phyloP scores from a whole-genome alignment of 2,329 filamentous ascomycete genomes.

The Stagonosporopsis tanaceti region DNA sequence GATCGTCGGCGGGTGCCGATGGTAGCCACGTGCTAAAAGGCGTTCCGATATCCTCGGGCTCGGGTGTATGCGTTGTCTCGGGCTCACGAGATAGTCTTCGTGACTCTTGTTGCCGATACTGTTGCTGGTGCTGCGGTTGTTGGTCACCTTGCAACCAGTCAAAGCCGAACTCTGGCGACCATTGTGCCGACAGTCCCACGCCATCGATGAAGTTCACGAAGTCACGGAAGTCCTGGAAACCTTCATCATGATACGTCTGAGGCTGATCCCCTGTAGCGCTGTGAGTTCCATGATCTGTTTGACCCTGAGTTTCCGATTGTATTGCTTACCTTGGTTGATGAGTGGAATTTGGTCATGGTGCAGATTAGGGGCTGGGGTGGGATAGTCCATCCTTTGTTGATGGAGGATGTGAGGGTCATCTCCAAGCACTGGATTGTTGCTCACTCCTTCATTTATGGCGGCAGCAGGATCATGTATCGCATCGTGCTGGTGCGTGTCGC shows the following conservation, averaged over 20 bases:
- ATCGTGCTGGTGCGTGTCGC: slow-evolving; percentile 2
- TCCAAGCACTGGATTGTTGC: not conserved
- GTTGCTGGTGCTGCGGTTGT: slow-evolving; percentile 26
- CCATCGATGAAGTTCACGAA: slow-evolving; percentile 46
- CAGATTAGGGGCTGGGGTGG: slow-evolving; percentile 18
- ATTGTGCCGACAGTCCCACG: slow-evolving; percentile 42
- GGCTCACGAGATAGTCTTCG: slow-evolving; percentile 30
- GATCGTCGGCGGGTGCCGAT: slow-evolving; percentile 39
- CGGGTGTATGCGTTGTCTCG: slow-evolving; percentile 24
- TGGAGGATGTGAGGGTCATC: slow-evolving; percentile 2
- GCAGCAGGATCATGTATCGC: not conserved
- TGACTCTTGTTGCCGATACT: slow-evolving; percentile 21
- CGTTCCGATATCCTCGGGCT: slow-evolving; percentile 39
- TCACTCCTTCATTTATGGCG: slow-evolving; percentile 2
- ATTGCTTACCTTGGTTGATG: slow-evolving; percentile 22
- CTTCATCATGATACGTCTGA: slow-evolving; percentile 33
- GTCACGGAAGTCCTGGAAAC: slow-evolving; percentile 42
- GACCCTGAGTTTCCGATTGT: not conserved
- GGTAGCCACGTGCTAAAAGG: slow-evolving; percentile 44
- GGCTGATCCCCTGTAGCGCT: slow-evolving; percentile 4
- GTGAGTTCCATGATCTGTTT: not conserved
- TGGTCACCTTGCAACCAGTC: slow-evolving; percentile 36
- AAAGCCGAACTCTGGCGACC: slow-evolving; percentile 43
- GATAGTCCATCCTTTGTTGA: slow-evolving; percentile 22
- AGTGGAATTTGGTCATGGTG: slow-evolving; percentile 26